Conservation (phyloP, 371 early-diverging fungal species). For the Syncephalis fuscata region DNA sequence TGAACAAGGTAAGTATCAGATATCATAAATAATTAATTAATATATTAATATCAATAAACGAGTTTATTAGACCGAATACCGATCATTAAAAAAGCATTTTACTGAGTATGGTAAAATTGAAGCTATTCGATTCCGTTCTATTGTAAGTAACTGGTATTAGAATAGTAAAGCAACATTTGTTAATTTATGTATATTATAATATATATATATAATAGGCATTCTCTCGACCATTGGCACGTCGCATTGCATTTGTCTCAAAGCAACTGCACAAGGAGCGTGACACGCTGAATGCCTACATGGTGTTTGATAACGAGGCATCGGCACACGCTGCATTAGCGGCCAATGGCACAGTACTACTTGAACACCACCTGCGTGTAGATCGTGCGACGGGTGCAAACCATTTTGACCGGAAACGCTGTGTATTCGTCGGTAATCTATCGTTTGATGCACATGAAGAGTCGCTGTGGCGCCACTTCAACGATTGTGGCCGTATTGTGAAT, state of each 20-base stretch:
- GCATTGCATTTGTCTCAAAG: slow-evolving; percentile 53
- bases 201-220: slow-evolving; percentile 32
- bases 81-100: slow-evolving; percentile 44
- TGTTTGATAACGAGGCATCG: slow-evolving; percentile 39
- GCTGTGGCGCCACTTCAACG: slow-evolving; percentile 67
- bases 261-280: slow-evolving; percentile 68
- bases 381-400: not conserved
- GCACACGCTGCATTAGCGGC: slow-evolving; percentile 36
- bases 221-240: slow-evolving; percentile 42
- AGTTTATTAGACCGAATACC: slow-evolving; percentile 25
- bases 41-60: not conserved
- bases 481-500: slow-evolving; percentile 66
- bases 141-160: slow-evolving; percentile 23
- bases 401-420: slow-evolving; percentile 40
- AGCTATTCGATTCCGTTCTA: slow-evolving; percentile 78
- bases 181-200: slow-evolving; percentile 5
- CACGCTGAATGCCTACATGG: slow-evolving; percentile 77
- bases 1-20: slow-evolving; percentile 27
- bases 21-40: not conserved
- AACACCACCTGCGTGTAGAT: slow-evolving; percentile 80
- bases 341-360: slow-evolving; percentile 67
- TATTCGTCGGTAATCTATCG: slow-evolving; percentile 82
- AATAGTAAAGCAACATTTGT: too few relatives aligned
- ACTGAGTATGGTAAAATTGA: slow-evolving; percentile 57
- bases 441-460: slow-evolving; percentile 80